Evolutionary conservation across 2,329 filamentous ascomycete genomes (phyloP).

Genomic region (Diaporthe aspalathi): DNA sequence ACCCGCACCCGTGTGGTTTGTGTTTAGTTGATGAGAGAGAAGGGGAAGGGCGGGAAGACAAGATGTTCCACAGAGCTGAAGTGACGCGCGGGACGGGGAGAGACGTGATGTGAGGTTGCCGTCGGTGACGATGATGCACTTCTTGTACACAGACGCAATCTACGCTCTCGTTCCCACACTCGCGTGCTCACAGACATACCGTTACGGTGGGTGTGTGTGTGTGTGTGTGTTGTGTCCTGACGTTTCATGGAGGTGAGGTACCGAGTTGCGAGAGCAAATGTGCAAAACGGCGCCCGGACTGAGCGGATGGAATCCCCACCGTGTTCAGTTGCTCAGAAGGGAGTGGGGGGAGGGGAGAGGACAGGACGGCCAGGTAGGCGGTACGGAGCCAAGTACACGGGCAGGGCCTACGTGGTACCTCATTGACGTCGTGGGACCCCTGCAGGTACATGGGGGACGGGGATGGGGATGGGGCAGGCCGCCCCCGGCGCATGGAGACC

Average conservation of each 20-base stretch:
- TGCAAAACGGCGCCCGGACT: constrained; percentile 32
- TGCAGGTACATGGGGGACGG: constrained; percentile 34
- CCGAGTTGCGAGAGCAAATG: constrained; percentile 21
- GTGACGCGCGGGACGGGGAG: not conserved
- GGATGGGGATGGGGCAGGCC: no score
- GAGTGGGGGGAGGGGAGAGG: no score
- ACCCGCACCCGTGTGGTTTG: no score
- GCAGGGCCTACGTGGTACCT: constrained; percentile 22
- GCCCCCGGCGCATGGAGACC: constrained; percentile 29
- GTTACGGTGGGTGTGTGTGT: constrained; percentile 2
- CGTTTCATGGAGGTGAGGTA: constrained; percentile 32
- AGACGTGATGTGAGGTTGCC: not conserved
- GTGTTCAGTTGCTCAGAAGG: constrained; percentile 6
- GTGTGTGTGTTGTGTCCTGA: constrained; percentile 15
- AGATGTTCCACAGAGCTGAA: constrained; percentile 14
- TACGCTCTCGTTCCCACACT: not conserved
- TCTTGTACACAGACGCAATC: constrained; percentile 21
- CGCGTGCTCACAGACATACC: not conserved
- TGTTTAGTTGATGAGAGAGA: not conserved
- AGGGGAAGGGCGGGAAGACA: no score
- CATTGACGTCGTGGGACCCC: constrained; percentile 10
- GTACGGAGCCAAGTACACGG: constrained; percentile 14
- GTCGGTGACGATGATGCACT: constrained; percentile 7
- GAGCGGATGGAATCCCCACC: constrained; percentile 25
- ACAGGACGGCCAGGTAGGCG: constrained; percentile 2